A percentile compares a stretch with the other conserved stretches of the same genome.
These are phyloP conservation scores for Colletotrichum orchidophilum DNA, from an alignment of 2,329 filamentous ascomycete genomes.

Conservation along the genomic window DNA sequence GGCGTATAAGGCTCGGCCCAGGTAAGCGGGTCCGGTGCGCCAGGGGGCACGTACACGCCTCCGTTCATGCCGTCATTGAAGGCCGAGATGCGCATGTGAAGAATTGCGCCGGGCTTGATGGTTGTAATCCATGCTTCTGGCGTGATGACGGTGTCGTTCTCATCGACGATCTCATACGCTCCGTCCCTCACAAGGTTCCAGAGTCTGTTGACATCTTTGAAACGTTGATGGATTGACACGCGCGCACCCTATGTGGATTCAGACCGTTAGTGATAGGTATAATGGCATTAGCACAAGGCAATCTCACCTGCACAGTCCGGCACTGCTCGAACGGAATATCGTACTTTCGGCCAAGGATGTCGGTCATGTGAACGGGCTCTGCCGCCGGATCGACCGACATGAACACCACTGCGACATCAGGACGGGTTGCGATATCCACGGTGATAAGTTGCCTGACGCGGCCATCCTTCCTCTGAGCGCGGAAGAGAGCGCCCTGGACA, in stretches of 20 bases:
- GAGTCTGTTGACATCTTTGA: constrained; percentile 10
- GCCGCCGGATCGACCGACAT: constrained; percentile 21
- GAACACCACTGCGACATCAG: constrained; percentile 14
- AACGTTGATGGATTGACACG: constrained; percentile 7
- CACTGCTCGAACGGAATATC: constrained; percentile 15
- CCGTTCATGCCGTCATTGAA: constrained; percentile 1
- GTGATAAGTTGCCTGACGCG: constrained; percentile 12
- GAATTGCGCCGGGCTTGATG: constrained; percentile 16
- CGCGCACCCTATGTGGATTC: constrained; percentile 8
- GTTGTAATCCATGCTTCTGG: constrained; percentile 21
- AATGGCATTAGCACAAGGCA: neutral
- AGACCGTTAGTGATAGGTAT: neutral
- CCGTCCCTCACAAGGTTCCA: constrained; percentile 20
- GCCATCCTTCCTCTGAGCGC: constrained; percentile 19
- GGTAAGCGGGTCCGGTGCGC: neutral
- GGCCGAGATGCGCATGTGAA: constrained; percentile 21
- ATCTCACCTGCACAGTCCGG: constrained; percentile 16
- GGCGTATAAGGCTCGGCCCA: constrained; percentile 9
- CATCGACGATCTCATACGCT: constrained; percentile 12
- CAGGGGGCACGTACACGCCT: neutral
- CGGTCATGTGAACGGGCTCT: constrained; percentile 17
- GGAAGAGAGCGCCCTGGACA: constrained; percentile 1
- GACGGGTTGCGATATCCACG: neutral
- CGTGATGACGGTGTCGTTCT: constrained; percentile 2
- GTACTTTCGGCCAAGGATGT: constrained; percentile 16